Base-by-base conservation (phyloP, 805 yeast genomes). In the Spathaspora girioi region DNA sequence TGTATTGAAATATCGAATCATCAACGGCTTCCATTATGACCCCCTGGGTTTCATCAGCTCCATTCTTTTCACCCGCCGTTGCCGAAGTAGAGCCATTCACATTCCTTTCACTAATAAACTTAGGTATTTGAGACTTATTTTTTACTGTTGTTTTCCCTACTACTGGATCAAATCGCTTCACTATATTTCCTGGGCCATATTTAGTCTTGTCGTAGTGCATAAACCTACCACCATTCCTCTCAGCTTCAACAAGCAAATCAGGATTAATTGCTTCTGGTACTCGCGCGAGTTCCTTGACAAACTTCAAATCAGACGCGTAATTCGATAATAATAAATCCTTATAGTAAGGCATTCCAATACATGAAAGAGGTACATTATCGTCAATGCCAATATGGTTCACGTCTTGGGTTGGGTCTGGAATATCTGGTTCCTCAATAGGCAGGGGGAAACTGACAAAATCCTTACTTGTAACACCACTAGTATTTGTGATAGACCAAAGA, bases 291-390 rank as follows among this genome's bases (percentile, higher is more conserved):
- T 81, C 82, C 69, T 51, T 78, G 46, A 80, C 77, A 62, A 88
- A 89, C 6, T 81, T 73, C 54, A 77, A 65, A 41, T 85, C 84
- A 1, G 76, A 62, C 0, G 93, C 87, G 90, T 92, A 93, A 12
- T 89, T 85, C 0, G 97, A 90, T 8, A 92, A 72, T 15, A 94
- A 75, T 50, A 79, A 79, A 42, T 86, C 88, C 50, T 82, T 82
- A 65, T 90, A 94, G 59, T 84, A 89, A 0, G 99, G 98, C 80
- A 94, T 71, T 9, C 97, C 97, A 1, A 94, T 74, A 1, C 82
- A 63, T 46, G 83, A 85, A 51, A 93, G 73, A 0, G 97, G 91
- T 12, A 75, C 69, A 7, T 69, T 66, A 40, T 76, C 75, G 54
- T 86, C 83, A 4, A 63, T 19, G 53, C 58, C 56, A 41, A 51